phyloP scores from a whole-genome alignment of 441 rosid species.

The Arabidopsis lyrata region DNA sequence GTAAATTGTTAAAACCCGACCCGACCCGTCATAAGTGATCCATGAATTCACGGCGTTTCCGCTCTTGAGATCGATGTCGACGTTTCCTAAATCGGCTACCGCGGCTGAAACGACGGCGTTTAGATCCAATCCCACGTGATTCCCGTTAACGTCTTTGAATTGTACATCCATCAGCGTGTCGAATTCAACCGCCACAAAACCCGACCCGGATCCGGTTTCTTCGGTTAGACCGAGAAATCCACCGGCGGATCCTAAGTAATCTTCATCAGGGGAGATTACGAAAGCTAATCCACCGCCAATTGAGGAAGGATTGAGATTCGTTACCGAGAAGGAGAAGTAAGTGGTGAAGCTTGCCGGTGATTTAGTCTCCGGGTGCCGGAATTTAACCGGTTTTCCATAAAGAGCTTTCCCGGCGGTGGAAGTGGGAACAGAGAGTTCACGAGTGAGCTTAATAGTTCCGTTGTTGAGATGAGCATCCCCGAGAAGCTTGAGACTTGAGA shows the following conservation, averaged over 20 bases:
- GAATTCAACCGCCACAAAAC: conserved; percentile 88
- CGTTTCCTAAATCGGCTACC: conserved; percentile 64
- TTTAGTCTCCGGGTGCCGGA: conserved; percentile 63
- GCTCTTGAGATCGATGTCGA: conserved; percentile 85
- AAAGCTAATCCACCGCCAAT: conserved; percentile 98
- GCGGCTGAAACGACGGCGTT: conserved; percentile 75
- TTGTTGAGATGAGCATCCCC: conserved; percentile 94
- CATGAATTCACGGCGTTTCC: conserved; percentile 85
- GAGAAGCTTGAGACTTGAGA: conserved; percentile 71
- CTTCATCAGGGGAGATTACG: conserved; percentile 72
- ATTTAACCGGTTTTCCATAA: conserved; percentile 75
- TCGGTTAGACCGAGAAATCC: conserved; percentile 73
- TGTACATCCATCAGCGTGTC: conserved; percentile 91
- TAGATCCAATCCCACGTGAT: conserved; percentile 95
- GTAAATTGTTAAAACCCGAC: conserved; percentile 53
- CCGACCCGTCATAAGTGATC: conserved; percentile 72
- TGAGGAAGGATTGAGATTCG: conserved; percentile 84
- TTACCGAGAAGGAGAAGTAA: conserved; percentile 80
- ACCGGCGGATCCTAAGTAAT: conserved; percentile 73
- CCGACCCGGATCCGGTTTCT: conserved; percentile 51
- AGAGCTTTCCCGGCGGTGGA: conserved; percentile 84
- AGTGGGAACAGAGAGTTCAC: conserved; percentile 82
- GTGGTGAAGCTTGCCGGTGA: conserved; percentile 77
- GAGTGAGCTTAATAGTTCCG: conserved; percentile 80
- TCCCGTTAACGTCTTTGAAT: conserved; percentile 84